Percentiles rank a stretch among this genome's conserved stretches.
phyloP scores from a whole-genome alignment of 1,139 yeast species.

The Protomyces arabidopsidicola region DNA sequence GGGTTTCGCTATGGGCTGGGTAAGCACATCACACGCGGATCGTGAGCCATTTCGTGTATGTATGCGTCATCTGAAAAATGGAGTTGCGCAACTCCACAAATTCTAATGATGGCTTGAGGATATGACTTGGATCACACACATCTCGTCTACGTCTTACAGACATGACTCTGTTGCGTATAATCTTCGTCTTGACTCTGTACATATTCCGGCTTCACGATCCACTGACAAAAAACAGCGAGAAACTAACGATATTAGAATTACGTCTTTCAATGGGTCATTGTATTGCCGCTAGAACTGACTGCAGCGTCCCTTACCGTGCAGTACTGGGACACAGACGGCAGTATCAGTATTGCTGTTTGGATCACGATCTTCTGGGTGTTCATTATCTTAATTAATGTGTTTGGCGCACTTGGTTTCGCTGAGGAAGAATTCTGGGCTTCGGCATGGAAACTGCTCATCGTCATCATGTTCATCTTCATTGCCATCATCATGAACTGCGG shows the following conservation, averaged over 20 bases:
- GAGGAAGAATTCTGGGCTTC: conserved; percentile 67
- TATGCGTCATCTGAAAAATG: background rate
- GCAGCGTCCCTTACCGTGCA: conserved; percentile 69
- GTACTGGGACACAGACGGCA: conserved; percentile 53
- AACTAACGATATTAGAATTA: conserved; percentile 45
- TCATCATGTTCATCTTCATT: conserved; percentile 59
- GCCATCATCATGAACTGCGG: conserved; percentile 62
- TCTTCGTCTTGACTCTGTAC: no score
- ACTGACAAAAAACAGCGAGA: no score
- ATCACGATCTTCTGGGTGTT: conserved; percentile 59
- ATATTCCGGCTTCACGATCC: no score
- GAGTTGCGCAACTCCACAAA: no score
- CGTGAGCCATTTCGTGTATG: conserved; percentile 39
- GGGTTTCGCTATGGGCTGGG: conserved; percentile 80
- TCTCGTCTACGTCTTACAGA: no score
- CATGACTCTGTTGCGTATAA: no score
- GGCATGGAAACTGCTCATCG: conserved; percentile 55
- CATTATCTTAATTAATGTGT: conserved; percentile 54
- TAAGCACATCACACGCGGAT: conserved; percentile 42
- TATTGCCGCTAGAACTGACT: conserved; percentile 64
- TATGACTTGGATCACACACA: no score
- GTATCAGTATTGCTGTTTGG: conserved; percentile 61
- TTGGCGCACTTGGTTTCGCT: conserved; percentile 70
- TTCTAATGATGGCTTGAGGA: no score
- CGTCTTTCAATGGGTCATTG: conserved; percentile 69